Evolutionary conservation across 2,329 filamentous ascomycete genomes (phyloP), one percentile per base, ranked within the genome.

Genomic region (Fusarium sterilihyphosum): DNA sequence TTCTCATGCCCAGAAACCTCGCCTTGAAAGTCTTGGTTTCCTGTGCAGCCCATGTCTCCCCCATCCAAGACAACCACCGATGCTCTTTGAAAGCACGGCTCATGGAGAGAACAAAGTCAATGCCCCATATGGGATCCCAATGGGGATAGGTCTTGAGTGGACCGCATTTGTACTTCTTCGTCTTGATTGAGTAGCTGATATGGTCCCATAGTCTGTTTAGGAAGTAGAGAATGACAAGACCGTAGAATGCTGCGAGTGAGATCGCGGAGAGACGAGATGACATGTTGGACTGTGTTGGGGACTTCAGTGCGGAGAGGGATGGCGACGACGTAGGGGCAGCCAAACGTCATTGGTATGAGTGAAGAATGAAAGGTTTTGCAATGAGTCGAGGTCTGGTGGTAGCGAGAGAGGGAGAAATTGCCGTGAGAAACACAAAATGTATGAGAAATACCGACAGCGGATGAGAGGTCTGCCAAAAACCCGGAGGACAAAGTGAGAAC

Each of bases 31-130:
- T 77, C 41, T 77, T 77, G 4, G 61, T 58, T 14, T 52, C 33
- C 9, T 63, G 61, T 2, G 61, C 26, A 8, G 61, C 61, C 61
- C 61, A 63, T 14, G 61, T 58, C 6, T 74, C 44, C 18, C 71
- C 66, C 33, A 77, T 74, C 74, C 73, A 77, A 2, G 74, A 70
- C 7, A 76, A 50, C 49, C 75, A 77, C 33, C 66, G 65, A 50
- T 77, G 52, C 22, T 61, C 58, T 46, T 65, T 68, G 17, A 77
- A 59, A 29, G 74, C 73, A 22, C 65, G 57, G 35, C 68, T 63
- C 73, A 73, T 72, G 49, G 65, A 65, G 6, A 70, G 40, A 16
- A 70, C 71, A 44, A 76, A 67, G 61, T 76, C 74, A 26, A 77
- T 40, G 10, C 73, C 74, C 59, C 58, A 73, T 18, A 63, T 41